phyloP scores from a whole-genome alignment of 345 rosid species.

The sweet orange (Citrus sinensis) region DVS_A1.0 CM039161.1:944001-944500 shows the following conservation, averaged over 20 bases:
- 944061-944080: slow-evolving; percentile 27
- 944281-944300: slow-evolving; percentile 24
- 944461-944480: background rate
- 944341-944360: background rate
- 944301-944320: slow-evolving; percentile 4
- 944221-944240: slow-evolving; percentile 25
- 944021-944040: slow-evolving; percentile 46
- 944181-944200: slow-evolving; percentile 19
- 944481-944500: background rate
- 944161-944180: slow-evolving; percentile 19
- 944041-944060: slow-evolving; percentile 28
- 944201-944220: slow-evolving; percentile 16
- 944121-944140: slow-evolving; percentile 39
- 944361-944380: background rate
- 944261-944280: slow-evolving; percentile 41
- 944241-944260: slow-evolving; percentile 36
- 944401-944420: background rate
- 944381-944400: slow-evolving; percentile 20
- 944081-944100: slow-evolving; percentile 29
- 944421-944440: background rate
- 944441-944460: background rate
- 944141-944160: slow-evolving; percentile 31
- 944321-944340: background rate
- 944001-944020: slow-evolving; percentile 51
- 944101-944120: slow-evolving; percentile 26